phyloP scores from a whole-genome alignment of 176 grass and related monocot genomes.

The Chloris gayana region DNA sequence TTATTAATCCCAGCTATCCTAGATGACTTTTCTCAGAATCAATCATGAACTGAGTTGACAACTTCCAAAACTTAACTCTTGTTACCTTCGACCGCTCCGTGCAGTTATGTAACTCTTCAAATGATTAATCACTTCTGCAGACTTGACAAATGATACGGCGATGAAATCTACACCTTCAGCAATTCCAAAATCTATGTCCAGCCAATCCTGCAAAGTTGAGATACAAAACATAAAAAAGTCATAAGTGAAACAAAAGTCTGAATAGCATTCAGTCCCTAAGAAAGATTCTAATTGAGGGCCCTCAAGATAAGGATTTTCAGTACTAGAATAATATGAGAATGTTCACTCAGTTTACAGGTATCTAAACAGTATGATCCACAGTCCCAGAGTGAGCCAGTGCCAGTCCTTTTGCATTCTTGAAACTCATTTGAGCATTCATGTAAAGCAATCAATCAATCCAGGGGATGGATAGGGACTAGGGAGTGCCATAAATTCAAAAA shows the following conservation, averaged over 20 bases:
- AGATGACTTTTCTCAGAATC: neutral
- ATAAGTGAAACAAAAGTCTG: neutral
- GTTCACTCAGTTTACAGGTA: neutral
- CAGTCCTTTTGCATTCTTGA: neutral
- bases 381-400: conserved; percentile 9
- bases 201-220: conserved; percentile 83
- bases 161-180: conserved; percentile 97
- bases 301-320: neutral
- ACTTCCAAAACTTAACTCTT: neutral
- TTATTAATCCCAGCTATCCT: neutral
- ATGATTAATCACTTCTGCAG: conserved; percentile 95
- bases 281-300: neutral
- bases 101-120: conserved; percentile 98
- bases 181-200: conserved; percentile 99
- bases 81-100: conserved; percentile 70
- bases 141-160: conserved; percentile 97
- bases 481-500: neutral
- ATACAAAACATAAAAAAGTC: neutral
- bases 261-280: neutral
- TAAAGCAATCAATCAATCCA: conserved; percentile 4
- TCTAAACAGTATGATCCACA: neutral
- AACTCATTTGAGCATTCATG: conserved; percentile 17
- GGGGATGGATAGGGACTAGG: neutral
- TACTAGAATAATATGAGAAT: neutral
- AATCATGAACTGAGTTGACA: neutral